Percentiles rank a stretch among this genome's conserved stretches.
Conservation (phyloP, 1,284 basidiomycete genomes). For the Kwoniella shivajii region DNA sequence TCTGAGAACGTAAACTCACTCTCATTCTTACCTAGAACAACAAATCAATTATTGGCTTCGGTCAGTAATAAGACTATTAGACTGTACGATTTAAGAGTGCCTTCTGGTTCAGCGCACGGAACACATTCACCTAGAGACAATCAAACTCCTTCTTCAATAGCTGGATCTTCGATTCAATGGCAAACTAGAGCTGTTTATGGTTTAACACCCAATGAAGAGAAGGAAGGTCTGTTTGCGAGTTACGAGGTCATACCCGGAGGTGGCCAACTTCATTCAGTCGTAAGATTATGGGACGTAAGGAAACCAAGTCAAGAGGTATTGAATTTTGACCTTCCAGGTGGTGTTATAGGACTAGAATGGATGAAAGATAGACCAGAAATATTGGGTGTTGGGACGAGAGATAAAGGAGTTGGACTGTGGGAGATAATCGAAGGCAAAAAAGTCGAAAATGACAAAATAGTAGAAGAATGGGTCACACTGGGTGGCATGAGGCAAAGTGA, state of each 20-base stretch:
- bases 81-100: constrained; percentile 44
- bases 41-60: constrained; percentile 38
- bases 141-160: background rate
- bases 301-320: constrained; percentile 38
- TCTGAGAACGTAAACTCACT: constrained; percentile 47
- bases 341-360: constrained; percentile 40
- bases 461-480: constrained; percentile 39
- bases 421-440: constrained; percentile 37
- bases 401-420: constrained; percentile 48
- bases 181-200: constrained; percentile 42
- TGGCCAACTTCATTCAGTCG: constrained; percentile 22
- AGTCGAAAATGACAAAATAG: constrained; percentile 14
- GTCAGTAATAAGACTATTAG: constrained; percentile 43
- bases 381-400: constrained; percentile 47
- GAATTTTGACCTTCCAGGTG: constrained; percentile 35
- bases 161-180: constrained; percentile 31
- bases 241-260: constrained; percentile 34
- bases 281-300: constrained; percentile 50
- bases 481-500: constrained; percentile 42
- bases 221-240: constrained; percentile 39
- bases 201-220: constrained; percentile 35
- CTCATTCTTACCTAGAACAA: constrained; percentile 31
- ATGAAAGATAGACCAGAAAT: constrained; percentile 19
- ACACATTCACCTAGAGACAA: background rate
- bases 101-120: constrained; percentile 16